These are phyloP conservation scores for Adansonia grandidieri DNA, from an alignment of 441 rosid species.

Conservation along the genomic window DNA sequence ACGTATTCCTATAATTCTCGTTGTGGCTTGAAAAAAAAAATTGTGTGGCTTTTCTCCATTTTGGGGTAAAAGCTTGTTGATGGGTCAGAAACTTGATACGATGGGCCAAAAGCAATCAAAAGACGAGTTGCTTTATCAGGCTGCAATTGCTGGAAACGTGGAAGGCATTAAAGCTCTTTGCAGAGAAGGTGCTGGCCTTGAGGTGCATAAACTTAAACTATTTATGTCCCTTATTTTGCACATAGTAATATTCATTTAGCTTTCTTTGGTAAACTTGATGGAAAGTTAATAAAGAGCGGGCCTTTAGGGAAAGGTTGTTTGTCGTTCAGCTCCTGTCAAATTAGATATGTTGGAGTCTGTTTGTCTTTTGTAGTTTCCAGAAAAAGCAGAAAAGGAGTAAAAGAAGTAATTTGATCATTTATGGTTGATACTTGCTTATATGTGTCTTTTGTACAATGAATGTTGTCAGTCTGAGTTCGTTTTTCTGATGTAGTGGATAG, in stretches of 20 bases:
- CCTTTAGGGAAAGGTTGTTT: slow-evolving; percentile 45
- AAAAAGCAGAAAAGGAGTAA: not conserved
- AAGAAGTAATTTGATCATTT: not conserved
- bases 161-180: slow-evolving; percentile 53
- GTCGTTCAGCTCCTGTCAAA: not conserved
- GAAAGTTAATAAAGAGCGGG: slow-evolving; percentile 35
- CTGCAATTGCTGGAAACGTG: slow-evolving; percentile 42
- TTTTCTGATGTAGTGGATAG: slow-evolving; percentile 52
- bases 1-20: not conserved
- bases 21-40: not conserved
- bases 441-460: slow-evolving; percentile 10
- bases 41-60: slow-evolving; percentile 16
- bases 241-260: not conserved
- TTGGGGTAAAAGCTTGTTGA: slow-evolving; percentile 18
- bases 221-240: not conserved
- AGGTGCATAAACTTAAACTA: slow-evolving; percentile 37
- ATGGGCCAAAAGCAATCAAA: slow-evolving; percentile 54
- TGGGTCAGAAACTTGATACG: slow-evolving; percentile 51
- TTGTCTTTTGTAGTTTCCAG: not conserved
- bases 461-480: slow-evolving; percentile 17
- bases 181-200: slow-evolving; percentile 53
- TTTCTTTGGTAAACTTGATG: not conserved
- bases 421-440: not conserved
- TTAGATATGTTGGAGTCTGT: not conserved
- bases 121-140: slow-evolving; percentile 50